phyloP scores from a whole-genome alignment of 441 rosid species.

The Adansonia grandidieri region DNA sequence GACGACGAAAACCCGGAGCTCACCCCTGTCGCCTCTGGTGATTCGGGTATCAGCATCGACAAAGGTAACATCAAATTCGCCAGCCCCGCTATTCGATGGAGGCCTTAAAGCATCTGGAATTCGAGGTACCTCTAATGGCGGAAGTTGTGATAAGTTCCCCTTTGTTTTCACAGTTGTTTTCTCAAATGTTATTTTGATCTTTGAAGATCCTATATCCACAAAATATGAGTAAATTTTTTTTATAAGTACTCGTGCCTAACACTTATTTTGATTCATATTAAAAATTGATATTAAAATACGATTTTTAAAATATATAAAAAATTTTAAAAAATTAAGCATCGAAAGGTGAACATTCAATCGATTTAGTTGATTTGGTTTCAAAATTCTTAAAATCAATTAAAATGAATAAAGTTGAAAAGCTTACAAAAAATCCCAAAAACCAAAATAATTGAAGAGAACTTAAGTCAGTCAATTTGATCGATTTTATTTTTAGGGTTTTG shows the following conservation, averaged over 20 bases:
- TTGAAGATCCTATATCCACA: conserved; percentile 61
- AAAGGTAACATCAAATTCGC: conserved; percentile 79
- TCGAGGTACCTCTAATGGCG: conserved; percentile 74
- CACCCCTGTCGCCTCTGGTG: conserved; percentile 87
- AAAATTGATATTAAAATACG: no score
- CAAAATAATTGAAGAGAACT: no score
- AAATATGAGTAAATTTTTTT: neutral
- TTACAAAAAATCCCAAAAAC: no score
- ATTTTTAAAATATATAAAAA: no score
- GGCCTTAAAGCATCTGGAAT: conserved; percentile 79
- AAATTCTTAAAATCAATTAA: no score
- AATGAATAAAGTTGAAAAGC: no score
- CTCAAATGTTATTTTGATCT: conserved; percentile 67
- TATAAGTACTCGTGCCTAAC: neutral
- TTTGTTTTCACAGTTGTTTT: conserved; percentile 75
- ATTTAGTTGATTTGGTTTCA: no score
- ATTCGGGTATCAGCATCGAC: conserved; percentile 64
- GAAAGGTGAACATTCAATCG: no score
- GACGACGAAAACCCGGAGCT: conserved; percentile 74
- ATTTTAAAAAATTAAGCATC: no score
- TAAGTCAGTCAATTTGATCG: no score
- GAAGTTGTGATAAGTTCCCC: conserved; percentile 71
- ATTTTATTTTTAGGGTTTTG: no score
- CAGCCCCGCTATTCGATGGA: conserved; percentile 58
- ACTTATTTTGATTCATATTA: no score